Conservation (phyloP, 495 filamentous ascomycete genomes). For the Parachaetomium inaequale region DNA sequence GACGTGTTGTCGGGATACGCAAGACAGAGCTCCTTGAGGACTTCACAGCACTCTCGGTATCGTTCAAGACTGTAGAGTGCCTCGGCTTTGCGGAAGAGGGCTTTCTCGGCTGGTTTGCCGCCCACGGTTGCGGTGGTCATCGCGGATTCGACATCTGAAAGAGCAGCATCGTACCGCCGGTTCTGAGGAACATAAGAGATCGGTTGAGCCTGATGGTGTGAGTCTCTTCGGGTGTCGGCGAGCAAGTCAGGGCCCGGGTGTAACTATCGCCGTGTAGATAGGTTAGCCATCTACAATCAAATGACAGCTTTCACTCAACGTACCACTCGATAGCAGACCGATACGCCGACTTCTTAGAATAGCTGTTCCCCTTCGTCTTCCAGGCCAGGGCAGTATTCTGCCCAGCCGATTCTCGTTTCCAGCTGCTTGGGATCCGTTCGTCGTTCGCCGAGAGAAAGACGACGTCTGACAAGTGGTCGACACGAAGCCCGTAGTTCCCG, state of each 20-base stretch:
- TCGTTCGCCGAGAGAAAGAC: constrained; percentile 11
- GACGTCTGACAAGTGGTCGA: constrained; percentile 43
- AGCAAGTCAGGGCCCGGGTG: constrained; percentile 10
- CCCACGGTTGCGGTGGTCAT: neutral
- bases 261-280: constrained; percentile 6
- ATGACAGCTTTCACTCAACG: neutral
- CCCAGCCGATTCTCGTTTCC: neutral
- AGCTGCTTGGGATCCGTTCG: constrained; percentile 3
- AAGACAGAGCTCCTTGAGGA: constrained; percentile 22
- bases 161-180: constrained; percentile 13
- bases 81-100: constrained; percentile 43
- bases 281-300: neutral
- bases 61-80: constrained; percentile 46
- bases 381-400: neutral
- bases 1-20: constrained; percentile 31
- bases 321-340: constrained; percentile 14
- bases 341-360: constrained; percentile 1
- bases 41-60: constrained; percentile 34
- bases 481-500: constrained; percentile 43
- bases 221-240: constrained; percentile 7
- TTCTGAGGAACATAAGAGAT: constrained; percentile 9
- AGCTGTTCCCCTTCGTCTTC: constrained; percentile 6
- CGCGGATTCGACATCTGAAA: constrained; percentile 7
- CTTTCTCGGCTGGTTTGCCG: constrained; percentile 37
- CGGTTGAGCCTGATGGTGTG: constrained; percentile 14